Evolutionary conservation across 495 filamentous ascomycete species (phyloP), one percentile per base, ranked within the genome.

Genomic region (Hypoxylon fuscum): DNA sequence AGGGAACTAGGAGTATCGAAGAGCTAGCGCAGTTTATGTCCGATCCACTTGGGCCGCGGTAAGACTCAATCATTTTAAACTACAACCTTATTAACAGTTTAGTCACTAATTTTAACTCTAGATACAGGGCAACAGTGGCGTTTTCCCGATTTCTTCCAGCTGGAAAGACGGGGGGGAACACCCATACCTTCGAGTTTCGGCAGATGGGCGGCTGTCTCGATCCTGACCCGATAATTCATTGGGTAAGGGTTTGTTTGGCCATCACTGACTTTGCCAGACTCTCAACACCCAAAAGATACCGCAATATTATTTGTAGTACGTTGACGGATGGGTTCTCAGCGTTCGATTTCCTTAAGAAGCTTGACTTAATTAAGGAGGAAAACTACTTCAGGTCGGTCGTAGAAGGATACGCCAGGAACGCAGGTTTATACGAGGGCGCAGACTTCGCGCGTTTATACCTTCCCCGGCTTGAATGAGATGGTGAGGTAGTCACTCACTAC

Each of bases 171-270:
- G 63, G 58, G 8, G 64, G 68, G 0, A 70, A 70, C 17, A 55
- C 51, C 0, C 68, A 70, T 14, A 70, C 68, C 1, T 64, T 70
- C 18, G 68, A 70, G 45, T 70, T 65, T 23, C 59, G 68, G 12
- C 68, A 70, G 35, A 70, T 70, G 68, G 44, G 22, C 12, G 64
- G 59, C 10, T 59, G 55, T 20, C 14, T 70, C 3, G 68, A 70
- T 12, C 50, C 59, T n/a, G 40, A 42, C 7, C 55, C 50, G 2
- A 70, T 70, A 38, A 58, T 62, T 3, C 47, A 55, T 5, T 70
- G 68, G 68, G 40, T 47, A 9, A 37, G 38, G n/a, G 47, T 61
- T 10, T 67, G 63, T 29, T 32, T 62, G 14, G 52, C 43, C 2
- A 37, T 70, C 47, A 49, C 55, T 7, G 52, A 68, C 14, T 70